Evolutionary conservation across 176 grass and related monocot genomes (phyloP).

Genomic region (Cymbopogon citratus): DNA sequence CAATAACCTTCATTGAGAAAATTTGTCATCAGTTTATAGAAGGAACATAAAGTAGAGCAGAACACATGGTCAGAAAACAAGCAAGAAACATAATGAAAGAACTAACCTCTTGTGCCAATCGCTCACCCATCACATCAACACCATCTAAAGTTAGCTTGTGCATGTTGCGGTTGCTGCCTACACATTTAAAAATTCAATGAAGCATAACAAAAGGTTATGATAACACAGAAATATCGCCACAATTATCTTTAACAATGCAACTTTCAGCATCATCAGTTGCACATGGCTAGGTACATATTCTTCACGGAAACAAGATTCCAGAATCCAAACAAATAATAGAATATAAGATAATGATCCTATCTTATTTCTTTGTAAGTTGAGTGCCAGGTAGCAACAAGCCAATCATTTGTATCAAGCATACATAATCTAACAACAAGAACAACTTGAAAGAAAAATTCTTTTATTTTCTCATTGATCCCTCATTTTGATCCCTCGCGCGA

Average conservation of each 20-base stretch:
- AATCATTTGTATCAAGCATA: conserved; percentile 6
- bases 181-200: conserved; percentile 12
- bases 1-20: conserved; percentile 54
- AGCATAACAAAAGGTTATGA: conserved; percentile 6
- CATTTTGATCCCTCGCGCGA: not conserved
- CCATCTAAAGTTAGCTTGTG: conserved; percentile 87
- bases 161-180: conserved; percentile 87
- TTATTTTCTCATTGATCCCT: not conserved
- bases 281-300: conserved; percentile 2
- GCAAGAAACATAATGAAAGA: conserved; percentile 15
- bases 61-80: conserved; percentile 16
- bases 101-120: conserved; percentile 86
- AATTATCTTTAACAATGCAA: not conserved
- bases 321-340: conserved; percentile 5
- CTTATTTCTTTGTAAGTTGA: not conserved
- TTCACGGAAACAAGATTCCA: conserved; percentile 8
- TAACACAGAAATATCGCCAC: not conserved
- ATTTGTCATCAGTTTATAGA: conserved; percentile 35
- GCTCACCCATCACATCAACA: conserved; percentile 94
- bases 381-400: not conserved
- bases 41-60: conserved; percentile 14
- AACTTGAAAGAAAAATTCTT: not conserved
- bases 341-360: not conserved
- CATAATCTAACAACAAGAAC: not conserved
- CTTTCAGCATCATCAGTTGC: conserved; percentile 18